Evolutionary conservation across 1,284 basidiomycete genomes (phyloP), one percentile per base, ranked within the genome.

Genomic region (Cystobasidium slooffiae): DNA sequence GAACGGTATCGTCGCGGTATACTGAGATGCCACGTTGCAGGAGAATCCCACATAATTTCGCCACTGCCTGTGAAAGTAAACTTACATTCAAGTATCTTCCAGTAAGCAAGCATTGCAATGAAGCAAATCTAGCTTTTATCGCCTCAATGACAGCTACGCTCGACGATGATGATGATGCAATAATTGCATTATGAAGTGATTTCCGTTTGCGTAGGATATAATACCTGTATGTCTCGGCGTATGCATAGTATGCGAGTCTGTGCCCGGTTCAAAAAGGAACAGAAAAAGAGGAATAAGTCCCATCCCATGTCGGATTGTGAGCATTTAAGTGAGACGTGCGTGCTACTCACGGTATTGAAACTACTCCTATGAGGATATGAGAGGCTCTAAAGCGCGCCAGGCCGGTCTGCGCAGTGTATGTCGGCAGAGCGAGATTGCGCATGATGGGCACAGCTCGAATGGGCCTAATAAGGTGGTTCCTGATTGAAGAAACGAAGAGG

Each of bases 181-280:
- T 22, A 6, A 66, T 53, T 16, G 47, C 51, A 53, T 22, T 41
- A 37, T 66, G 44, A 7, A 53, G 6, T 43, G 64, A 22, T 18
- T 31, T 20, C 31, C 64, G 44, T 55, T 55, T 51, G 16, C 51
- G 47, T 37, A 66, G 49, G 9, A 66, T 22, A 20, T 18, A n/a
- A 22, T 66, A 66, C 39, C 64, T 43, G 44, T 66, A 66, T 43
- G 64, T 46, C 20, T 66, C 64, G 20, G 58, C 69, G 49, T 63
- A 72, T 5, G 69, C 59, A 41, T 72, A 72, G 56, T 61, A 72
- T 9, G 69, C 69, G 10, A 72, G 69, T 43, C 69, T 72, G 61
- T 37, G 24, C 41, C 24, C 37, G 14, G 62, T 47, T 16, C 6
- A 16, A 37, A 51, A 47, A 52, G 24, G 9, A 66, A 49, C 10